Evolutionary conservation across 179 eudicot genomes (phyloP).

Genomic region (Sideroxylon spinosum): DNA sequence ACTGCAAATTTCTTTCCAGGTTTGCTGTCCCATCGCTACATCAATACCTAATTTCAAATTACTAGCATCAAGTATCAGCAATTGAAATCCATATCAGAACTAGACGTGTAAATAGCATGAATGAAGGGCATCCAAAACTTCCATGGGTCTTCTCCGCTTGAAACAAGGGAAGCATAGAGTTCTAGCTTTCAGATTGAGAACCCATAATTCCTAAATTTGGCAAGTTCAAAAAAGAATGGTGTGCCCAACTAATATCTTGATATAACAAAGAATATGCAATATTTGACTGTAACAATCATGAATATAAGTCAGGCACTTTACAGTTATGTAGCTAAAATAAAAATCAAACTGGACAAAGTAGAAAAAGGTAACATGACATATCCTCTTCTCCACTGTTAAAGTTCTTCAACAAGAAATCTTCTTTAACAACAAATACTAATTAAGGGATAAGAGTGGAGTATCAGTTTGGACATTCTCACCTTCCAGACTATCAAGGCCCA

Average conservation of each 20-base stretch:
- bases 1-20: constrained; percentile 4
- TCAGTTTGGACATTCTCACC: neutral
- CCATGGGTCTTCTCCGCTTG: neutral
- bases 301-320: neutral
- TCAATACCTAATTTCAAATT: constrained; percentile 5
- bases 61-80: neutral
- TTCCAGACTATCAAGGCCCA: neutral
- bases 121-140: neutral
- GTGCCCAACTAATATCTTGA: neutral
- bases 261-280: neutral
- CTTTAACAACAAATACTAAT: neutral
- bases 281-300: neutral
- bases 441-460: neutral
- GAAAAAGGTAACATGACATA: neutral
- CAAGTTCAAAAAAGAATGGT: neutral
- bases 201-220: neutral
- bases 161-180: neutral
- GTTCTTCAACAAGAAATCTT: neutral
- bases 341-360: neutral
- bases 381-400: neutral
- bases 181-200: neutral
- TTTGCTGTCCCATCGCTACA: neutral
- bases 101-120: neutral
- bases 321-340: neutral
- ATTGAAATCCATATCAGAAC: neutral